Conservation (phyloP, 2,329 filamentous ascomycete genomes). For the Aspergillaceae sp. region DNA sequence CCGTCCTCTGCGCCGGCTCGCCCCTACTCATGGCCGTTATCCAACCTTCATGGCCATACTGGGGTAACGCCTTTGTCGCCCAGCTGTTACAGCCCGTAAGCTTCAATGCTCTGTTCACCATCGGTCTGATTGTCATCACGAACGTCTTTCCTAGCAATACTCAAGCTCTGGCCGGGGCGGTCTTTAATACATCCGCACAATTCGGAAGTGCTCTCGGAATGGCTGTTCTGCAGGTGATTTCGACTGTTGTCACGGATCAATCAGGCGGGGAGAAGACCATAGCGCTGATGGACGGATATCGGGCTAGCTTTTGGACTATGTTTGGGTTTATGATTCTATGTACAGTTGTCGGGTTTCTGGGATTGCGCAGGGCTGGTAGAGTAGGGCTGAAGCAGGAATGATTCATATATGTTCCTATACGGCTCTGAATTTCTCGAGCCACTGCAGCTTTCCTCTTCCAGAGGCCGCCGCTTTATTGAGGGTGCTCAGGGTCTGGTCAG, state of each 20-base stretch:
- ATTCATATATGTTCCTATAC: neutral
- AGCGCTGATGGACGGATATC: conserved; percentile 44
- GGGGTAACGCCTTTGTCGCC: conserved; percentile 40
- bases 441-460: no score
- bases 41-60: conserved; percentile 44
- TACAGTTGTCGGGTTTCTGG: conserved; percentile 33
- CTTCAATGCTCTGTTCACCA: conserved; percentile 13
- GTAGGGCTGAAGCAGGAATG: conserved; percentile 41
- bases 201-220: conserved; percentile 49
- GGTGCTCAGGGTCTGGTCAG: no score
- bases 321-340: conserved; percentile 40
- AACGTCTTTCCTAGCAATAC: conserved; percentile 26
- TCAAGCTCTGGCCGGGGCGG: conserved; percentile 52
- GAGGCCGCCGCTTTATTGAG: no score
- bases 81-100: conserved; percentile 16
- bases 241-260: conserved; percentile 34
- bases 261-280: conserved; percentile 14
- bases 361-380: conserved; percentile 40
- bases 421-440: no score
- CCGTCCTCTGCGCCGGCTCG: conserved; percentile 36
- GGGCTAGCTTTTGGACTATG: conserved; percentile 47
- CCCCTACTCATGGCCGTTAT: conserved; percentile 51
- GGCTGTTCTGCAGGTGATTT: conserved; percentile 44
- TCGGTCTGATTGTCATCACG: conserved; percentile 10
- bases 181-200: conserved; percentile 53